Base-by-base conservation (phyloP, 176 grass and related monocot genomes). In the Areca catechu region DNA sequence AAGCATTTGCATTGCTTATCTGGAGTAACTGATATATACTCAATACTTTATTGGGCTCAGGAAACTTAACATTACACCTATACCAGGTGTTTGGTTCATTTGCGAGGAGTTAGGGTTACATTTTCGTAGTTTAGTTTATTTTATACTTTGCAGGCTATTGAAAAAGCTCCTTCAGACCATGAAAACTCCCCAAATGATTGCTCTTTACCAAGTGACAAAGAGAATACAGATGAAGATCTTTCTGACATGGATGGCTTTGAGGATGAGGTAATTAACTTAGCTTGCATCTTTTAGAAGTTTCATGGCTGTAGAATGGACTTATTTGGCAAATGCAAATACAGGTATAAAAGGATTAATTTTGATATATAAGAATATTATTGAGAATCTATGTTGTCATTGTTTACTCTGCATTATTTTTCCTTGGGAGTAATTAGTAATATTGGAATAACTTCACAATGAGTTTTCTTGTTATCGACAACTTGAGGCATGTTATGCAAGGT, bases 71-170 rank as follows among this genome's bases (percentile, higher is more conserved):
- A 21, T 5, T 15, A 7, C 29, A 17, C 3, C 12, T 19, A n/a
- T 29, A 23, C 29, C 58, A 3, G 20, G 3, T 74, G 24, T 24
- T 74, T 7, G 4, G 65, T 12, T 63, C 60, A 12, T 47, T 2
- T 68, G 20, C 50, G 43, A 49, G 21, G 19, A 24, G 20, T 16
- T 7, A 51, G 58, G 53, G 20, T 49, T 66, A 5, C 50, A 66
- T 49, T 50, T 68, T 43, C 2, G 0, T 14, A 43, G 10, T 68
- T 60, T 21, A 56, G 25, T 15, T 60, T 57, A 57, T 54, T 3
- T 12, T 69, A 34, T 50, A n/a, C 74, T 77, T 51, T 71, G 49
- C 77, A 96, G 92, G 69, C 24, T 16, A 68, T 96, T 53, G 86
- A 58, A 5, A 22, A 77, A 56, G 74, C 63, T 18, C 68, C 65